These are phyloP conservation scores for Crataegus laevigata DNA, from an alignment of 306 rosid genomes.

Conservation along the genomic window DNA sequence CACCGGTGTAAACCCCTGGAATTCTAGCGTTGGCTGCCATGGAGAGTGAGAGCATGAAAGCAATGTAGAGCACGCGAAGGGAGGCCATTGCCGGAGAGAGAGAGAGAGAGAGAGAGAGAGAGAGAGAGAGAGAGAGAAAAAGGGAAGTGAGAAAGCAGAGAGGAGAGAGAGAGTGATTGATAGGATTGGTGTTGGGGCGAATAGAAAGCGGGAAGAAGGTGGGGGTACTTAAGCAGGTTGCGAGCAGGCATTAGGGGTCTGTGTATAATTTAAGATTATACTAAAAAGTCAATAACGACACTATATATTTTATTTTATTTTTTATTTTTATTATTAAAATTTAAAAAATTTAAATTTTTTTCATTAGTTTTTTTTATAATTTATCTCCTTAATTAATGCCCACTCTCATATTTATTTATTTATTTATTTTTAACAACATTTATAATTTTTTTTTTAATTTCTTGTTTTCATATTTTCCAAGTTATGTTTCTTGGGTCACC, in stretches of 20 bases:
- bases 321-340: no score
- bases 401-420: background rate
- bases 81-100: constrained; percentile 38
- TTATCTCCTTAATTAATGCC: constrained; percentile 15
- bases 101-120: background rate
- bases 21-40: constrained; percentile 45
- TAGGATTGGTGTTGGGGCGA: constrained; percentile 19
- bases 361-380: background rate
- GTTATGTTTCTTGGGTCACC: constrained; percentile 3
- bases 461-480: background rate
- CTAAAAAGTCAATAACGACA: no score
- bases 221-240: constrained; percentile 66
- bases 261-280: background rate
- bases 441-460: background rate
- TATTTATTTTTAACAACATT: background rate
- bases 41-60: constrained; percentile 37
- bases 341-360: no score
- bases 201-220: constrained; percentile 31
- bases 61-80: constrained; percentile 36
- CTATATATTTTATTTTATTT: no score
- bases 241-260: constrained; percentile 11
- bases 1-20: constrained; percentile 69
- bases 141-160: background rate
- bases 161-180: background rate
- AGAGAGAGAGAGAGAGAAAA: background rate